Conservation (phyloP, 257 asterid genomes). For the Henckelia pumila region DNA sequence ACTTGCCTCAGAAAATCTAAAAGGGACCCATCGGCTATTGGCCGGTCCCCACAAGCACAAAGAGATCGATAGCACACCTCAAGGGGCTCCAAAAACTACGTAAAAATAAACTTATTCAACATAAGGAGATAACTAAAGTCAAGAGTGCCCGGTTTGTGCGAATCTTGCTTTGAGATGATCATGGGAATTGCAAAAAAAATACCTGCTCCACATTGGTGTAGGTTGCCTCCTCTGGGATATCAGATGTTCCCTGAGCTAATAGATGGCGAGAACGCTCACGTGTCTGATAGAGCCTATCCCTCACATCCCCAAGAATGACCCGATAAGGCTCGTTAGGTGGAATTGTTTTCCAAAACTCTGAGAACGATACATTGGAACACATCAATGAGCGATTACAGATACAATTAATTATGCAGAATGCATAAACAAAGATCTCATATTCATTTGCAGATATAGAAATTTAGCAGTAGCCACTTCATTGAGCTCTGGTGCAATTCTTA, state of each 20-base stretch:
- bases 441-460: neutral
- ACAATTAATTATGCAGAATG: neutral
- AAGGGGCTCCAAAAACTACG: constrained; percentile 63
- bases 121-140: neutral
- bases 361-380: neutral
- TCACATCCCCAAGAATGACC: constrained; percentile 63
- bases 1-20: constrained; percentile 65
- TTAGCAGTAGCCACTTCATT: neutral
- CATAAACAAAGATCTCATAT: neutral
- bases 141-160: neutral
- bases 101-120: constrained; percentile 11
- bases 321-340: constrained; percentile 61
- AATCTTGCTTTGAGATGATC: neutral
- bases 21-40: constrained; percentile 65
- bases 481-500: neutral
- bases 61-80: constrained; percentile 67
- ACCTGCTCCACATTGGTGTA: constrained; percentile 59
- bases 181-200: neutral
- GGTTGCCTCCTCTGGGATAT: constrained; percentile 56
- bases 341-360: constrained; percentile 64
- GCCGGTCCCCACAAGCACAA: constrained; percentile 56
- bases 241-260: constrained; percentile 44
- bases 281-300: constrained; percentile 55
- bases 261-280: constrained; percentile 67
- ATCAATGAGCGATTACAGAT: neutral